phyloP scores from a whole-genome alignment of 225 moss, liverwort and hornwort species.

The Physcomitrium patens region DNA sequence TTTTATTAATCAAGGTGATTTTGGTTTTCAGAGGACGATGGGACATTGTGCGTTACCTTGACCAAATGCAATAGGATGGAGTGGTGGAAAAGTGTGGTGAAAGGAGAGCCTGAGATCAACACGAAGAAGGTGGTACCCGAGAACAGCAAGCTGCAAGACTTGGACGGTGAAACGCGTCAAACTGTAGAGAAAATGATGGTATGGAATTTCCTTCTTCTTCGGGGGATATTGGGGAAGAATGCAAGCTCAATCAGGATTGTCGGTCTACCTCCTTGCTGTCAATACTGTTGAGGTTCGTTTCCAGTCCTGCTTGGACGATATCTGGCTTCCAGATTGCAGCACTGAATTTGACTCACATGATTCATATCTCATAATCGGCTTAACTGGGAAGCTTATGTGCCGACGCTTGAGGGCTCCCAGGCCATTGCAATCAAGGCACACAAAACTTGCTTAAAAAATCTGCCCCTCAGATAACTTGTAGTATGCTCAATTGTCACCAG shows the following conservation, averaged over 20 bases:
- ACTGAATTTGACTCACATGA: background rate
- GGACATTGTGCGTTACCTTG: conserved; percentile 73
- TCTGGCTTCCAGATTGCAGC: background rate
- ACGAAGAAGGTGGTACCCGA: conserved; percentile 94
- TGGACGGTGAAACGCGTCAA: conserved; percentile 89
- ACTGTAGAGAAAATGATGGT: conserved; percentile 99
- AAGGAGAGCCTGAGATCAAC: conserved; percentile 92
- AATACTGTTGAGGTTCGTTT: background rate
- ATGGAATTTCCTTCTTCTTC: background rate
- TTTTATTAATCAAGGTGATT: background rate
- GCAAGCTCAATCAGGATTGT: background rate
- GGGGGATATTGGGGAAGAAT: background rate
- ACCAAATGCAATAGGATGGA: conserved; percentile 87
- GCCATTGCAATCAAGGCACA: no score
- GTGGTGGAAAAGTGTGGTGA: conserved; percentile 90
- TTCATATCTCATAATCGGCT: background rate
- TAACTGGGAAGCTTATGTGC: conserved; percentile 2
- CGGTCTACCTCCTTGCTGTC: background rate
- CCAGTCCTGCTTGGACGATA: no score
- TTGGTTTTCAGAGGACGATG: conserved; percentile 70
- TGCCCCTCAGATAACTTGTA: no score
- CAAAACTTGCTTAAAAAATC: no score
- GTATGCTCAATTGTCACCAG: background rate
- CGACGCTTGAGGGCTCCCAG: no score
- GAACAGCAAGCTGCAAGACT: conserved; percentile 87